Conservation (phyloP, 495 filamentous ascomycete species). For the Xylaria flabelliformis region DNA sequence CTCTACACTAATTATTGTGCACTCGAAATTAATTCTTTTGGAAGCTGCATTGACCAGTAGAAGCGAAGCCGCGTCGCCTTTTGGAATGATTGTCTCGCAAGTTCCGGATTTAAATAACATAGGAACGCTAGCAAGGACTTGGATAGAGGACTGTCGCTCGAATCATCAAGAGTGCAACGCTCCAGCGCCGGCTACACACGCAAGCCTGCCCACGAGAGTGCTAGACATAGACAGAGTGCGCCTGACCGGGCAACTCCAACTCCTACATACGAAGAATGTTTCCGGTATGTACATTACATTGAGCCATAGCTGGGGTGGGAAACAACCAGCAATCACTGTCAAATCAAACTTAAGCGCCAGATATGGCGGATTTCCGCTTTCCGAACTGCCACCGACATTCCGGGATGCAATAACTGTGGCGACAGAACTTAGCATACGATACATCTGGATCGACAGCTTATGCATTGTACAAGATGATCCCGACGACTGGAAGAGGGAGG, state of each 20-base stretch:
- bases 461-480: conserved; percentile 38
- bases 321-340: conserved; percentile 12
- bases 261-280: conserved; percentile 2
- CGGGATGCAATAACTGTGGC: conserved; percentile 15
- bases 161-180: conserved; percentile 10
- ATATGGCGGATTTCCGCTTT: background rate
- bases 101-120: background rate
- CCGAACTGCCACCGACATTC: conserved; percentile 8
- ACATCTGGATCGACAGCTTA: conserved; percentile 39
- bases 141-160: conserved; percentile 4
- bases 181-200: background rate
- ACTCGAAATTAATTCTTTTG: background rate
- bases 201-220: conserved; percentile 8
- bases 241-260: conserved; percentile 5
- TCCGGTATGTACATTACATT: conserved; percentile 13
- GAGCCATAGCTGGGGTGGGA: conserved; percentile 21
- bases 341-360: conserved; percentile 5
- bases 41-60: background rate
- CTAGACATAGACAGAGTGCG: conserved; percentile 1
- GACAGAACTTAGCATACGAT: background rate
- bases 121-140: background rate
- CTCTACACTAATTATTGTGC: background rate
- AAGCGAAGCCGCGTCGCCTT: background rate
- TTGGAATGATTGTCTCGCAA: conserved; percentile 3
- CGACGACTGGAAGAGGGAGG: conserved; percentile 44